Evolutionary conservation across 176 grass and related monocot genomes (phyloP).

Genomic region (Secale cereale): DNA sequence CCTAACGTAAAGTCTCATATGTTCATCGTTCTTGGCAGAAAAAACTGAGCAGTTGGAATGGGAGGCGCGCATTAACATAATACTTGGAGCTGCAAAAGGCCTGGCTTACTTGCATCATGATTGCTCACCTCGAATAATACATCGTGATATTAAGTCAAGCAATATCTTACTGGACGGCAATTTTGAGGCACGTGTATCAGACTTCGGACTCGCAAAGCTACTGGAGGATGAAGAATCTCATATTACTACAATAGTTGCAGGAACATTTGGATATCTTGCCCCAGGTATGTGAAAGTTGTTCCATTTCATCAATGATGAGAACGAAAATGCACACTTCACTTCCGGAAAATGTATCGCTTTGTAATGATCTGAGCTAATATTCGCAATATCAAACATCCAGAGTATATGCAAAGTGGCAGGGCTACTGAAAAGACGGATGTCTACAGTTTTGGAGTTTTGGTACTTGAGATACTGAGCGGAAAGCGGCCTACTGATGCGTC

Average conservation of each 20-base stretch:
- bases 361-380: constrained; percentile 32
- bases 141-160: constrained; percentile 98
- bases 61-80: constrained; percentile 91
- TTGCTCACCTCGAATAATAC: constrained; percentile 97
- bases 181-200: constrained; percentile 93
- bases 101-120: constrained; percentile 94
- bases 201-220: constrained; percentile 96
- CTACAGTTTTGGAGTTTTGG: constrained; percentile 97
- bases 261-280: constrained; percentile 99
- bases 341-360: neutral
- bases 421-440: constrained; percentile 97
- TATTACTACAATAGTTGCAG: constrained; percentile 98
- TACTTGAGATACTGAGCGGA: constrained; percentile 89
- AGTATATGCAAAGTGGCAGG: constrained; percentile 97
- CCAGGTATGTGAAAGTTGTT: constrained; percentile 58
- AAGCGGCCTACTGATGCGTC: constrained; percentile 94
- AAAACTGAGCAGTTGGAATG: constrained; percentile 87
- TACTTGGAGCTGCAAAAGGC: constrained; percentile 95
- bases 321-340: neutral
- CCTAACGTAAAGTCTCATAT: constrained; percentile 12
- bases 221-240: constrained; percentile 96
- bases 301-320: neutral
- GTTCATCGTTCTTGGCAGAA: constrained; percentile 52
- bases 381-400: constrained; percentile 33
- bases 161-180: constrained; percentile 96